Percentiles rank a stretch among this genome's conserved stretches.
Evolutionary conservation across 129 eudicot species (phyloP).

Genomic region (Ambrosia artemisiifolia): DNA sequence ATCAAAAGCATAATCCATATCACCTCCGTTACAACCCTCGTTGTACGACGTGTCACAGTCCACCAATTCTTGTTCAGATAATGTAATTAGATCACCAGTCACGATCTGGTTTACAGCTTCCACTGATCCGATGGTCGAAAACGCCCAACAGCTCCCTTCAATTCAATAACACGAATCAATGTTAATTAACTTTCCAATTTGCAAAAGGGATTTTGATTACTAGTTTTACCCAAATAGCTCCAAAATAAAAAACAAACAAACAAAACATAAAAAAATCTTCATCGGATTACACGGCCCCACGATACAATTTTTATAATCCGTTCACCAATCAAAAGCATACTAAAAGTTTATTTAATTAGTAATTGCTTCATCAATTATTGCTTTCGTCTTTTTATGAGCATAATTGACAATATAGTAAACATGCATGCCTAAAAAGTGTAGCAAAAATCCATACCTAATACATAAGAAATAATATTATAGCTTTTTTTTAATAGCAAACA

Average conservation of each 20-base stretch:
- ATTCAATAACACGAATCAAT: constrained; percentile 10
- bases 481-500: too few species aligned
- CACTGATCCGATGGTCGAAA: constrained; percentile 50
- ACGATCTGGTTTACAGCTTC: constrained; percentile 55
- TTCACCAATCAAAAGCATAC: constrained; percentile 9
- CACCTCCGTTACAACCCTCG: constrained; percentile 58
- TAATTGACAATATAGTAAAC: neutral
- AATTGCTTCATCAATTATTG: neutral
- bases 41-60: constrained; percentile 54
- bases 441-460: neutral
- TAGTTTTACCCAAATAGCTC: neutral
- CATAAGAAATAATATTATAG: too few species aligned
- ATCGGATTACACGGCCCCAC: constrained; percentile 5
- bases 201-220: neutral
- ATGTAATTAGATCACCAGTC: constrained; percentile 45
- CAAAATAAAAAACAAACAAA: neutral
- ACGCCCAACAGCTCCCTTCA: constrained; percentile 69
- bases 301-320: neutral
- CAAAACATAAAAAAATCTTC: neutral
- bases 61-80: constrained; percentile 57
- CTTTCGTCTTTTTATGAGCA: neutral
- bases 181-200: neutral
- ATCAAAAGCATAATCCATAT: constrained; percentile 49
- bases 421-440: neutral
- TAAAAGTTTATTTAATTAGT: neutral